These are phyloP conservation scores for Wickerhamomyces sydowiorum DNA, from an alignment of 805 yeast genomes.

Conservation along the genomic window DNA sequence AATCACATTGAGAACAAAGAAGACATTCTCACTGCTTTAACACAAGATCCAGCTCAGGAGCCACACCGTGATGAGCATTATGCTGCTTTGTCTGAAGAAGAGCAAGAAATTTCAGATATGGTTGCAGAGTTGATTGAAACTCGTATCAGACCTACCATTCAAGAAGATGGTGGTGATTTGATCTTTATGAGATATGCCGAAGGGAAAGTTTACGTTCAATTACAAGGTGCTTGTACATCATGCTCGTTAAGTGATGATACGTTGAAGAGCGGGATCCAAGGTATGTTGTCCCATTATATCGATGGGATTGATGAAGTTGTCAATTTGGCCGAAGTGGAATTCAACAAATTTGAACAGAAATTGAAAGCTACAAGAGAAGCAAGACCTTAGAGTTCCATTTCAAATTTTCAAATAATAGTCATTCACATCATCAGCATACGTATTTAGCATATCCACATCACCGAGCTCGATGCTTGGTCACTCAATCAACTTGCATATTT, in stretches of 20 bases:
- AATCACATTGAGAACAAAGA: conserved; percentile 26
- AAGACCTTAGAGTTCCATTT: no score
- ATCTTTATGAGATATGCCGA: conserved; percentile 80
- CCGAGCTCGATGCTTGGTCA: no score
- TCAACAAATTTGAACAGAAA: conserved; percentile 23
- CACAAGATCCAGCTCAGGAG: conserved; percentile 1
- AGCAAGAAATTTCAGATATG: conserved; percentile 77
- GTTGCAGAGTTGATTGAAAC: conserved; percentile 91
- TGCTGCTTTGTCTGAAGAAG: conserved; percentile 45
- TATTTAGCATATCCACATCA: no score
- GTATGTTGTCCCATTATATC: conserved; percentile 95
- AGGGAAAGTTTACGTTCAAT: conserved; percentile 82
- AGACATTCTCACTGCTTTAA: conserved; percentile 17
- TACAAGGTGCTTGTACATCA: conserved; percentile 94
- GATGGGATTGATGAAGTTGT: conserved; percentile 88
- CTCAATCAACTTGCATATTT: no score
- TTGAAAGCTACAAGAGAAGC: conserved; percentile 14
- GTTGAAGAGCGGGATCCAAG: conserved; percentile 89
- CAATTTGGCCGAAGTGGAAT: conserved; percentile 24
- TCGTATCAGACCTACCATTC: conserved; percentile 94
- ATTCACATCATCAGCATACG: no score
- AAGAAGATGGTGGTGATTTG: conserved; percentile 98
- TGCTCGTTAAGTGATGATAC: conserved; percentile 92
- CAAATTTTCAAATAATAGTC: no score
- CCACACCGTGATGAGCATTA: conserved; percentile 7